Conservation (phyloP, 2,329 filamentous ascomycete species). For the Microcyclosporella mali region DNA sequence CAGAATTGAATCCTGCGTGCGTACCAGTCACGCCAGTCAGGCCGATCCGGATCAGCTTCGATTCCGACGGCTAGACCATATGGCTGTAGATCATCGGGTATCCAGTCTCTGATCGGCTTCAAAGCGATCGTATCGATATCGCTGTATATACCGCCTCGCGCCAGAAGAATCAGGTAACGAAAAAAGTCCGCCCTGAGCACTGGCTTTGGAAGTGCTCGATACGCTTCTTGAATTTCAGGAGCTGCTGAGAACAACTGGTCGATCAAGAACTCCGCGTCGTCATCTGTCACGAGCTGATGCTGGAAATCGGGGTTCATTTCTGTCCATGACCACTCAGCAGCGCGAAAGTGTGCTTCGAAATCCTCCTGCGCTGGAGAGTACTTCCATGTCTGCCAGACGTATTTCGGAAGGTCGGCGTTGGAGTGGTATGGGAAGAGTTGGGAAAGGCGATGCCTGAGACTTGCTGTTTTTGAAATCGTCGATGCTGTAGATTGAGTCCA, state of each 20-base stretch:
- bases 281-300: constrained; percentile 91
- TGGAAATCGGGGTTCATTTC: constrained; percentile 82
- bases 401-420: constrained; percentile 82
- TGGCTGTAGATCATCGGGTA: constrained; percentile 68
- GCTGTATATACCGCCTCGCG: constrained; percentile 71
- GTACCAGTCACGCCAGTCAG: constrained; percentile 94
- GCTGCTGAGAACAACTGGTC: constrained; percentile 75
- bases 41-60: constrained; percentile 88
- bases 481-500: no score
- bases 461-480: no score
- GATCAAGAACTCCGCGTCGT: constrained; percentile 73
- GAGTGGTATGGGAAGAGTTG: constrained; percentile 94
- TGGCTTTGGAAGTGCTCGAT: constrained; percentile 42
- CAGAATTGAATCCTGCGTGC: constrained; percentile 95
- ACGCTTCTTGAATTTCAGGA: constrained; percentile 45
- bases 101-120: constrained; percentile 77
- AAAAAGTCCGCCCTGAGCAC: constrained; percentile 61
- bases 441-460: constrained; percentile 68
- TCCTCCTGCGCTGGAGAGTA: constrained; percentile 68
- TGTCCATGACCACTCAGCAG: constrained; percentile 84
- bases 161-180: constrained; percentile 65
- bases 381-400: constrained; percentile 99
- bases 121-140: constrained; percentile 83
- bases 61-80: constrained; percentile 89
- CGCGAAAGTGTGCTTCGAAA: constrained; percentile 68